A percentile compares a stretch with the other conserved stretches of the same genome.
Evolutionary conservation across 345 rosid species (phyloP).

Genomic region (Kandelia obovata): DNA sequence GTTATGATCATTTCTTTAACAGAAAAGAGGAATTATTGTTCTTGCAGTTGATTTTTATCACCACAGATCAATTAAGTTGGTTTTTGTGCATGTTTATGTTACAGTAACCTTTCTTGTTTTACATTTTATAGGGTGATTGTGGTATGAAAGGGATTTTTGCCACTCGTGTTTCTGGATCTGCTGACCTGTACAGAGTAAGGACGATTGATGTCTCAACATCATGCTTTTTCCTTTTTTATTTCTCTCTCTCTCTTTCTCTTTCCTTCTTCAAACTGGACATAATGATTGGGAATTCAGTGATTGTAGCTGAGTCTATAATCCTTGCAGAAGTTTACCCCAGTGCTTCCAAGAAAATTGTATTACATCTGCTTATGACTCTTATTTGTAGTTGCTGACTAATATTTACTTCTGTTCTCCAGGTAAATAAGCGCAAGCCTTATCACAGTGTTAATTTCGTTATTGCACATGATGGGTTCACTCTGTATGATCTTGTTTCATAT

Average conservation of each 20-base stretch:
- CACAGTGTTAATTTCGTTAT: constrained; percentile 77
- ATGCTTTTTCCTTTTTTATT: background rate
- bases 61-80: too few relatives aligned
- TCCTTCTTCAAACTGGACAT: too few relatives aligned
- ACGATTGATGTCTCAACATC: constrained; percentile 9
- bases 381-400: background rate
- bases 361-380: background rate
- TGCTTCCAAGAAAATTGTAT: background rate
- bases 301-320: background rate
- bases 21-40: background rate
- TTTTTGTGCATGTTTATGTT: too few relatives aligned
- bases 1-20: background rate
- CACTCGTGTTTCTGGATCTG: constrained; percentile 83
- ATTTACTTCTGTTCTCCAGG: constrained; percentile 37
- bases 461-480: constrained; percentile 93
- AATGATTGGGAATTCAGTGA: too few relatives aligned
- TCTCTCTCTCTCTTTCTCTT: background rate
- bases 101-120: constrained; percentile 4
- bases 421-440: constrained; percentile 83
- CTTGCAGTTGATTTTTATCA: background rate
- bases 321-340: background rate
- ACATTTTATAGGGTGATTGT: constrained; percentile 61
- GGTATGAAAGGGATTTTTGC: constrained; percentile 94
- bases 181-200: constrained; percentile 73
- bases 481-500: constrained; percentile 84